Evolutionary conservation across 192 early-diverging fungal genomes (phyloP).

Genomic region (Coemansia sp.): DNA sequence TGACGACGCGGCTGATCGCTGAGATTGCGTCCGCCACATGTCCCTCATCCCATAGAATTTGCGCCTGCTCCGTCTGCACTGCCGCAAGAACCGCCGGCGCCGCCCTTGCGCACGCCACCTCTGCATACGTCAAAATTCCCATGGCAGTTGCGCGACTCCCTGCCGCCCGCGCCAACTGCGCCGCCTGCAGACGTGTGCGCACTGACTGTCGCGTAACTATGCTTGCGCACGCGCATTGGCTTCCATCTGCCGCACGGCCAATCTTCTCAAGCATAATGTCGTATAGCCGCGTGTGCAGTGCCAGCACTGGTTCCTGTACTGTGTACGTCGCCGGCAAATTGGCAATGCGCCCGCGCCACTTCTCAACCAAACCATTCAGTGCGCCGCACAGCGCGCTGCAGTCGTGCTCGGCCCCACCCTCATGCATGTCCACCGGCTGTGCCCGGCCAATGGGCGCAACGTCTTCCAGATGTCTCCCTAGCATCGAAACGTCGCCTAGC

Average conservation of each 20-base stretch:
- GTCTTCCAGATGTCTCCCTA: constrained; percentile 15
- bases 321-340: constrained; percentile 34
- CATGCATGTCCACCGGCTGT: background rate
- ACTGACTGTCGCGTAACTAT: constrained; percentile 21
- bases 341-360: constrained; percentile 36
- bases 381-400: constrained; percentile 5
- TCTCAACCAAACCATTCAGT: constrained; percentile 22
- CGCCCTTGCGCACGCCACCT: constrained; percentile 19
- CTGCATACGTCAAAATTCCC: constrained; percentile 42
- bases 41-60: constrained; percentile 52
- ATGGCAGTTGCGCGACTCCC: constrained; percentile 43
- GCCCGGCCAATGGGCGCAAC: constrained; percentile 1
- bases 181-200: constrained; percentile 38
- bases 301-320: constrained; percentile 47
- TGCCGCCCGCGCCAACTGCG: constrained; percentile 44
- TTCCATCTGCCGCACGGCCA: background rate
- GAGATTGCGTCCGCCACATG: constrained; percentile 40
- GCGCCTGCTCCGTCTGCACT: constrained; percentile 47
- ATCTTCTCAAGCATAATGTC: constrained; percentile 18
- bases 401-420: background rate
- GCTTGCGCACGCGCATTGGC: constrained; percentile 16
- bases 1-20: constrained; percentile 24
- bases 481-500: constrained; percentile 42
- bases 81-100: constrained; percentile 24
- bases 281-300: constrained; percentile 43